phyloP scores from a whole-genome alignment of 352 stramenopile species.

The Pythium sp. region DNA sequence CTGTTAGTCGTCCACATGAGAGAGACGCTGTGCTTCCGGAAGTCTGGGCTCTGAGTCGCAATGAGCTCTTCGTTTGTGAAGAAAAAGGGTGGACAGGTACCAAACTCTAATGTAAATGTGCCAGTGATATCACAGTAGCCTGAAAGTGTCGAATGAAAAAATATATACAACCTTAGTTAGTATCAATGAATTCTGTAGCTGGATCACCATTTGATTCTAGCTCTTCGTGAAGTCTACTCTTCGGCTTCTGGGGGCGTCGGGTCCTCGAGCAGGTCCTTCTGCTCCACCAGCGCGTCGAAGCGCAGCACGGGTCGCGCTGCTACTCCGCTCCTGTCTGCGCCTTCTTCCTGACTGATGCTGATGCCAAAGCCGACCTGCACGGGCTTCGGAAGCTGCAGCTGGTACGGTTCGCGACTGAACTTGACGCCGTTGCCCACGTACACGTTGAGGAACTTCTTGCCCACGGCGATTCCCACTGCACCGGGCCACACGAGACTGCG shows the following conservation, averaged over 20 bases:
- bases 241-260: constrained; percentile 63
- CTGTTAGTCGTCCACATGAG: constrained; percentile 1
- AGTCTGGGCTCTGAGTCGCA: constrained; percentile 40
- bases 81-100: neutral
- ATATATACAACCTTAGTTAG: too few species aligned
- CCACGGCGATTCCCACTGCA: constrained; percentile 79
- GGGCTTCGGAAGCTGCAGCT: constrained; percentile 43
- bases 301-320: constrained; percentile 29
- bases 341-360: constrained; percentile 28
- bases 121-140: too few species aligned
- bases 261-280: constrained; percentile 78
- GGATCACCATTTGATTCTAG: too few species aligned
- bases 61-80: constrained; percentile 30
- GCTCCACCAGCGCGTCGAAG: constrained; percentile 59
- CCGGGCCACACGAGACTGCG: constrained; percentile 85
- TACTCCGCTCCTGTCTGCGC: constrained; percentile 17
- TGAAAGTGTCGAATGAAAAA: neutral
- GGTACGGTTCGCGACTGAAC: constrained; percentile 58
- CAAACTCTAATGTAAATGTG: neutral
- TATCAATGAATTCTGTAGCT: too few species aligned
- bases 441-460: constrained; percentile 87
- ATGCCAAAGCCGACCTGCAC: constrained; percentile 56
- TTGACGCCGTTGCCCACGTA: constrained; percentile 89
- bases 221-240: constrained; percentile 19
- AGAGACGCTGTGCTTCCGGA: constrained; percentile 23